Conservation (phyloP, 148 eudicot species). For the Amaranthus palmeri region DNA sequence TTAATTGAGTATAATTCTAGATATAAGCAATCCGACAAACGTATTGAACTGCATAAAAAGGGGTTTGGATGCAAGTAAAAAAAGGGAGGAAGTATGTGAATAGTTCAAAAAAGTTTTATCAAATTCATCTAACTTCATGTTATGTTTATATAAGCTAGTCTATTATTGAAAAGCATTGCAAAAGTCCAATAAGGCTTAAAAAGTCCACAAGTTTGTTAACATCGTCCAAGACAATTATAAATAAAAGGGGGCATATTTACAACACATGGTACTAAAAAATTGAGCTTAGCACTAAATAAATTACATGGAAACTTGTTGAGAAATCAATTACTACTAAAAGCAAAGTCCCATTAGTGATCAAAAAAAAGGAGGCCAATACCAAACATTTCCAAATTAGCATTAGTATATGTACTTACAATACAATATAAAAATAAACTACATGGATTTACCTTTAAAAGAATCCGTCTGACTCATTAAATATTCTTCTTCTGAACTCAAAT, state of each 20-base stretch:
- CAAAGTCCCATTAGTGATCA: neutral
- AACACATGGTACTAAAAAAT: neutral
- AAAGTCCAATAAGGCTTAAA: neutral
- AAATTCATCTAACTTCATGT: too few species aligned
- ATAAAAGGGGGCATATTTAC: neutral
- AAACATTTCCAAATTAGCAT: neutral
- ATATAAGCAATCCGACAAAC: too few species aligned
- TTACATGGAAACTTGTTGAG: neutral
- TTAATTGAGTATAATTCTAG: too few species aligned
- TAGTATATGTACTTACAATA: neutral
- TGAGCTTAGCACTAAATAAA: neutral
- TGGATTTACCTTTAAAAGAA: slow-evolving; percentile 56
- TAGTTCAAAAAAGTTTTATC: neutral
- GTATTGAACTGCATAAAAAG: too few species aligned
- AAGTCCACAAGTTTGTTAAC: neutral
- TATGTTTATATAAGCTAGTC: too few species aligned
- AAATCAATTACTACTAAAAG: neutral
- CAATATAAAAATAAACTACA: neutral
- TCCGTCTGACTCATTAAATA: slow-evolving; percentile 49
- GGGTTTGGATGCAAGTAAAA: too few species aligned
- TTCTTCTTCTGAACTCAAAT: slow-evolving; percentile 58
- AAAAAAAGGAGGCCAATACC: neutral
- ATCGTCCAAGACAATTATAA: neutral
- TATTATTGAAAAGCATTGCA: too few species aligned
- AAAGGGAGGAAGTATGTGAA: too few species aligned